A percentile compares a stretch with the other conserved stretches of the same genome.
phyloP scores from a whole-genome alignment of 2,329 filamentous ascomycete species.

The Elsinoe arachidis region DNA sequence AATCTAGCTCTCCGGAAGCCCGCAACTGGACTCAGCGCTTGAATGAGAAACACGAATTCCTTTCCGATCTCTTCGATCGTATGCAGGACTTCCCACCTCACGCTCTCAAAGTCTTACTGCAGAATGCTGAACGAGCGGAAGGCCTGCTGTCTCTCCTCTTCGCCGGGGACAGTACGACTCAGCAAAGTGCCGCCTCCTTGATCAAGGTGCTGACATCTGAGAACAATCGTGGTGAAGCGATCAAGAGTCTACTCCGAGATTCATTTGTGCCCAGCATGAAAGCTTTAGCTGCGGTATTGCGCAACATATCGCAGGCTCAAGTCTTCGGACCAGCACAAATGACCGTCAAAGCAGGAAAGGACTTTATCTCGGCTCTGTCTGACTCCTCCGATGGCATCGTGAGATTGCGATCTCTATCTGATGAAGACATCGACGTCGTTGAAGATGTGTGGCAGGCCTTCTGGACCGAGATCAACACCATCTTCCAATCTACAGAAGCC shows the following conservation, averaged over 20 bases:
- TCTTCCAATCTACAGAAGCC: constrained; percentile 71
- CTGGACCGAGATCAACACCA: constrained; percentile 72
- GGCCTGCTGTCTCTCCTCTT: constrained; percentile 72
- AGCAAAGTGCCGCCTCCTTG: constrained; percentile 70
- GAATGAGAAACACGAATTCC: constrained; percentile 49
- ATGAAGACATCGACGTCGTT: constrained; percentile 56
- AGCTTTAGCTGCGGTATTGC: constrained; percentile 48
- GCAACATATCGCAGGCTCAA: constrained; percentile 46
- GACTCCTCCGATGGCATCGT: constrained; percentile 55
- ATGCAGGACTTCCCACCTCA: constrained; percentile 65
- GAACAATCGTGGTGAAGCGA: constrained; percentile 50
- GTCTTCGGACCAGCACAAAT: constrained; percentile 52
- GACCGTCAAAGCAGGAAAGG: constrained; percentile 53
- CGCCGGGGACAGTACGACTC: constrained; percentile 69
- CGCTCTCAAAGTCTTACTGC: constrained; percentile 62
- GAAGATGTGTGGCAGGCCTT: constrained; percentile 74
- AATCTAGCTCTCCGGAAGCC: constrained; percentile 44
- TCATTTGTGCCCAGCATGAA: constrained; percentile 50
- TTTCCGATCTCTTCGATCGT: constrained; percentile 67
- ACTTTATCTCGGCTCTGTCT: constrained; percentile 56
- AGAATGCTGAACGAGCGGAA: constrained; percentile 58
- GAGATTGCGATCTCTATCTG: constrained; percentile 47
- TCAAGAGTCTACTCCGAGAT: constrained; percentile 50
- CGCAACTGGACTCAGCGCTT: constrained; percentile 72
- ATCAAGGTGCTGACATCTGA: constrained; percentile 75